Evolutionary conservation across 345 rosid species (phyloP).

Genomic region (Populus euphratica): DNA sequence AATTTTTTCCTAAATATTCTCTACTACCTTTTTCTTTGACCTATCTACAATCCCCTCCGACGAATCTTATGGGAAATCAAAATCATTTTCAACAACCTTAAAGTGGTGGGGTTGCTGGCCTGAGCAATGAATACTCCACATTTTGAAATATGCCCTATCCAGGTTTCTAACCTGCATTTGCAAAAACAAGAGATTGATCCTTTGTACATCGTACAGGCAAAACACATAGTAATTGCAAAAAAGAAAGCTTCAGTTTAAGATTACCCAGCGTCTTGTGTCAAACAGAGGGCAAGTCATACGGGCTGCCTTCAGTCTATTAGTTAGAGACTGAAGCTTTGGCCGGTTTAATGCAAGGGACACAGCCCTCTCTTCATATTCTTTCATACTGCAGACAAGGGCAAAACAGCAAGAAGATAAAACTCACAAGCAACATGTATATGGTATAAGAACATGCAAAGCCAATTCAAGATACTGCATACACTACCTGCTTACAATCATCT

Average conservation of each 20-base stretch:
- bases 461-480: background rate
- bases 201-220: background rate
- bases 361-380: constrained; percentile 88
- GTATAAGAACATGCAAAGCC: background rate
- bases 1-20: background rate
- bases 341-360: constrained; percentile 72
- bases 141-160: constrained; percentile 82
- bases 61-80: constrained; percentile 55
- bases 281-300: constrained; percentile 87
- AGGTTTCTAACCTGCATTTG: constrained; percentile 78
- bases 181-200: background rate
- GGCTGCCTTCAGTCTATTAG: constrained; percentile 56
- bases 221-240: background rate
- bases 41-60: constrained; percentile 22
- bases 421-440: background rate
- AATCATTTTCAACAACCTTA: constrained; percentile 71
- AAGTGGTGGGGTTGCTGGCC: constrained; percentile 79
- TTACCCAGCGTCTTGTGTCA: constrained; percentile 94
- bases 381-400: constrained; percentile 49
- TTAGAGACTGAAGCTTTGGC: constrained; percentile 66
- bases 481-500: constrained; percentile 91
- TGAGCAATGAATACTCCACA: constrained; percentile 85
- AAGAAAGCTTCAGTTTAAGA: background rate
- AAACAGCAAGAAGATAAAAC: background rate
- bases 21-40: background rate